Evolutionary conservation across 306 rosid species (phyloP).

Genomic region (Citrullus colocynthis): DNA sequence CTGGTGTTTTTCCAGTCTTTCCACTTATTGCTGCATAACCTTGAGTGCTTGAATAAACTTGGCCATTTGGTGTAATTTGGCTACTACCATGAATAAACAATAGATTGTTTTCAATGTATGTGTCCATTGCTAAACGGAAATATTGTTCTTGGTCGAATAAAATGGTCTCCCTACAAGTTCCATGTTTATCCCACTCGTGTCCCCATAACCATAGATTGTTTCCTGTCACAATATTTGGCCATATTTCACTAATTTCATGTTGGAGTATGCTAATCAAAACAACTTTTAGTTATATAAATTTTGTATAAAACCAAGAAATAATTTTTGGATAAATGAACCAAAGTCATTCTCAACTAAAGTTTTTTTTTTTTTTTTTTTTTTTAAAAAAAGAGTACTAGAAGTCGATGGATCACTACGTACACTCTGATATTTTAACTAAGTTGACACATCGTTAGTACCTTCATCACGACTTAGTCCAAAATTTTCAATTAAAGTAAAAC

Average conservation of each 20-base stretch:
- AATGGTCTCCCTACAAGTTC: neutral
- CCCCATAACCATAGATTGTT: neutral
- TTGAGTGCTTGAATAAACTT: neutral
- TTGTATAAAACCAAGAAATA: too few species aligned
- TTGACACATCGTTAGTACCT: too few species aligned
- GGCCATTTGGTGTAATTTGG: neutral
- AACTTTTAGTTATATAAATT: too few species aligned
- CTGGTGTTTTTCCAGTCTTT: neutral
- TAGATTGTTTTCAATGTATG: neutral
- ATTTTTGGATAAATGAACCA: too few species aligned
- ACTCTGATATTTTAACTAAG: too few species aligned
- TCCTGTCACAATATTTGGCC: neutral
- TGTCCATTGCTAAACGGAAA: neutral
- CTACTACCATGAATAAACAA: neutral
- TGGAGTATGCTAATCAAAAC: neutral
- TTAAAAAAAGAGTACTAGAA: too few species aligned
- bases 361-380: too few species aligned
- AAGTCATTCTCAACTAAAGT: too few species aligned
- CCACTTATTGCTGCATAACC: neutral
- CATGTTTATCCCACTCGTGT: neutral
- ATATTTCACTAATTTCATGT: neutral
- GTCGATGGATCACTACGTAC: too few species aligned
- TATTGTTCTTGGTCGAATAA: neutral
- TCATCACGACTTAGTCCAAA: too few species aligned
- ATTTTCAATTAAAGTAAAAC: too few species aligned